Evolutionary conservation across 306 rosid species (phyloP).

Genomic region (Quercus robur): DNA sequence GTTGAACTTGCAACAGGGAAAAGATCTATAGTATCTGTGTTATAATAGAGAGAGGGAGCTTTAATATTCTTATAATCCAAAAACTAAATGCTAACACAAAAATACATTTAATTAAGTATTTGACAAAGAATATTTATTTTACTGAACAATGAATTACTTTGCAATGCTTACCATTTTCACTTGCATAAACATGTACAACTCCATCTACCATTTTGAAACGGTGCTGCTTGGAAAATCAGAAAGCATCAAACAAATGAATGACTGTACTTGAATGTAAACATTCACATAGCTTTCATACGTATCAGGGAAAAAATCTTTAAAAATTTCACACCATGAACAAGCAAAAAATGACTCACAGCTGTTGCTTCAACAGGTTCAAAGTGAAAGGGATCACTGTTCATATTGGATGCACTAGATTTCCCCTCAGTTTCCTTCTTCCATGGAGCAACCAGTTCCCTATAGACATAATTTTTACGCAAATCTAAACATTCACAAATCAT

Average conservation of each 20-base stretch:
- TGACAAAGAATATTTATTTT: not conserved
- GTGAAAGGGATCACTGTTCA: slow-evolving; percentile 33
- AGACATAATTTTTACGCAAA: slow-evolving; percentile 36
- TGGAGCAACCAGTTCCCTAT: slow-evolving; percentile 30
- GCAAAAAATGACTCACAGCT: slow-evolving; percentile 21
- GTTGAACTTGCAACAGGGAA: slow-evolving; percentile 81
- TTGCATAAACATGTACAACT: slow-evolving; percentile 61
- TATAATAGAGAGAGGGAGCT: slow-evolving; percentile 16
- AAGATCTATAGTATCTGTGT: slow-evolving; percentile 59
- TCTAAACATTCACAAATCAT: slow-evolving; percentile 40
- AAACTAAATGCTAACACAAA: not conserved
- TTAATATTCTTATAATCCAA: slow-evolving; percentile 8
- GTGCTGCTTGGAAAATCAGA: slow-evolving; percentile 50
- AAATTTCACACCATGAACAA: not conserved
- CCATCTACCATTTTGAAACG: slow-evolving; percentile 73
- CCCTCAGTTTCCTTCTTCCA: slow-evolving; percentile 16
- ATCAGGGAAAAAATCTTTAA: slow-evolving; percentile 6
- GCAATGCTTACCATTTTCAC: slow-evolving; percentile 52
- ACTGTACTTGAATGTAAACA: slow-evolving; percentile 6
- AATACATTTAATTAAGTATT: not conserved
- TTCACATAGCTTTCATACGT: slow-evolving; percentile 8
- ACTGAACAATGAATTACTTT: slow-evolving; percentile 3
- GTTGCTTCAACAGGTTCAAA: slow-evolving; percentile 39
- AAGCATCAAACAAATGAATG: slow-evolving; percentile 13
- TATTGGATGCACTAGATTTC: slow-evolving; percentile 11